Evolutionary conservation across 2,329 filamentous ascomycete genomes (phyloP).

Genomic region (Thyridium curvatum): DNA sequence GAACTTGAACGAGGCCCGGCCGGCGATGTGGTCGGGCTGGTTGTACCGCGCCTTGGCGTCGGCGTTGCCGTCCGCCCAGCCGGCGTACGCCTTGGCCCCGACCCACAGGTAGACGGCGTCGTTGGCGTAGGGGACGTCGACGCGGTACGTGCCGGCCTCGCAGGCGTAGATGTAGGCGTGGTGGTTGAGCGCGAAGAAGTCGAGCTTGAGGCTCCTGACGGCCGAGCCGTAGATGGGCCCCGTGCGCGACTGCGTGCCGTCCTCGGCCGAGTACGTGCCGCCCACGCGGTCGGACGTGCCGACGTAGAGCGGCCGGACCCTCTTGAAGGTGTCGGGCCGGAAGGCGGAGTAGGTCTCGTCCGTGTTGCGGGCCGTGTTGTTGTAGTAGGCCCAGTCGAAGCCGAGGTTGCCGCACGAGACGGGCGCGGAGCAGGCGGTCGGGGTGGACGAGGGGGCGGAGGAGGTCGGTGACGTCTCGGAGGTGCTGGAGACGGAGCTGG

Average conservation of each 20-base stretch:
- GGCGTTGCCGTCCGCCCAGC: conserved; percentile 15
- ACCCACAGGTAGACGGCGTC: conserved; percentile 5
- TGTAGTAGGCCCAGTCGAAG: conserved; percentile 16
- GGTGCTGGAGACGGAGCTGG: no score
- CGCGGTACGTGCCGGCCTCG: conserved; percentile 13
- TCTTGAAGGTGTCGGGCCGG: conserved; percentile 11
- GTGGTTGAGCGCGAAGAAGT: conserved; percentile 16
- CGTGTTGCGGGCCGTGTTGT: conserved; percentile 11
- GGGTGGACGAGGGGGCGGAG: neutral
- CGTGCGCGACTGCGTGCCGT: no score
- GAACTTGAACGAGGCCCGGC: conserved; percentile 9
- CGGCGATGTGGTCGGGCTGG: conserved; percentile 7
- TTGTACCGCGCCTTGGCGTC: conserved; percentile 11
- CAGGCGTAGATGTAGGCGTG: conserved; percentile 16
- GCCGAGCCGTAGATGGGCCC: no score
- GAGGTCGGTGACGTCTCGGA: no score
- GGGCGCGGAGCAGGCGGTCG: conserved; percentile 10
- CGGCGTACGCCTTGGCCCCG: conserved; percentile 12
- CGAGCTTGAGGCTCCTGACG: conserved; percentile 5
- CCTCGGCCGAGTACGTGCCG: no score
- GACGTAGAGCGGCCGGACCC: neutral
- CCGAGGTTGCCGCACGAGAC: conserved; percentile 10
- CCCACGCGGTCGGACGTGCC: no score
- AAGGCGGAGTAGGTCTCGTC: conserved; percentile 13
- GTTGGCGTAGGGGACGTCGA: conserved; percentile 12